phyloP scores from a whole-genome alignment of 148 eudicot genomes.

The Cornus kousa region DNA sequence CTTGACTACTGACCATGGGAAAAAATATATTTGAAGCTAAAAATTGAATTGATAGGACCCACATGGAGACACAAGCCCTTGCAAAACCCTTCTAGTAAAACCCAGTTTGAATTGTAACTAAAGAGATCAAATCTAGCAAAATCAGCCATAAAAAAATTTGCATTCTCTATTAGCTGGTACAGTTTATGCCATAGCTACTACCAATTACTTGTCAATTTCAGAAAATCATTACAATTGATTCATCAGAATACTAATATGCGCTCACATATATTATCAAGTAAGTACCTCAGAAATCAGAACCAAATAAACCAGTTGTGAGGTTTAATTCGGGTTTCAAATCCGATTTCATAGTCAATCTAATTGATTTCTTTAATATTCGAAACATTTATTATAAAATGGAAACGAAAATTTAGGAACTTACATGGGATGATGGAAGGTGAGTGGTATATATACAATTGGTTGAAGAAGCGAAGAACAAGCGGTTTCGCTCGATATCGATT shows the following conservation, averaged over 20 bases:
- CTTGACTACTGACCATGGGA: not conserved
- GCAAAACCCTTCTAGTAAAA: not conserved
- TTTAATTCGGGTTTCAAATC: not conserved
- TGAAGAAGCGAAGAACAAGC: conserved; percentile 82
- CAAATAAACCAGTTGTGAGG: not conserved
- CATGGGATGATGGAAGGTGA: conserved; percentile 57
- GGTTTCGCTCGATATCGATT: conserved; percentile 81
- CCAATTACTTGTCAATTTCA: not conserved
- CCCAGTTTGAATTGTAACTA: not conserved
- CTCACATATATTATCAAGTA: not conserved
- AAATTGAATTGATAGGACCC: not conserved
- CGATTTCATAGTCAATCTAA: not conserved
- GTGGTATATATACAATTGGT: conserved; percentile 56
- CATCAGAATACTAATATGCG: not conserved
- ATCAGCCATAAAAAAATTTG: not conserved
- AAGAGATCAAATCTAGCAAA: not conserved
- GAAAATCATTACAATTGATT: not conserved
- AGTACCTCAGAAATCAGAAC: no score
- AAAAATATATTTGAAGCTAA: not conserved
- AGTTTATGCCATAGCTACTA: not conserved
- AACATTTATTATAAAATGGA: not conserved
- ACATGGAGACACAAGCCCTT: not conserved
- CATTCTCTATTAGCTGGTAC: not conserved
- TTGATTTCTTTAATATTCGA: not conserved
- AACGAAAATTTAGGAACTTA: conserved; percentile 9